A percentile compares a stretch with the other conserved stretches of the same genome.
Conservation (phyloP, 306 rosid genomes). For the Styphnolobium japonicum region DNA sequence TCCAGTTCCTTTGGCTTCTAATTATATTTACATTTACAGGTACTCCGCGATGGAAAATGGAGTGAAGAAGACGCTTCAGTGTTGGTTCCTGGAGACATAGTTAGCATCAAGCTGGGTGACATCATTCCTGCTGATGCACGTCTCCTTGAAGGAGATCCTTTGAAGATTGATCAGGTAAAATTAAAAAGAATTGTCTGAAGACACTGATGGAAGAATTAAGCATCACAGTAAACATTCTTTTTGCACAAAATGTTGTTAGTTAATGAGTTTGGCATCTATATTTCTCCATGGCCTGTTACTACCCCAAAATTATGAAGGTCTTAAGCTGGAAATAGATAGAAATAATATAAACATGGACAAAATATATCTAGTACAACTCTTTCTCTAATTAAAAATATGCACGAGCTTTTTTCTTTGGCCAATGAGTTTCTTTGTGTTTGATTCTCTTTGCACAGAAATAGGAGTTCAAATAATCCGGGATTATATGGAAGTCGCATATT, state of each 20-base stretch:
- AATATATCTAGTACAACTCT: not conserved
- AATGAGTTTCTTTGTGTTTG: not conserved
- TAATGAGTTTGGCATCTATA: not conserved
- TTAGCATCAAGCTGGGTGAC: constrained; percentile 80
- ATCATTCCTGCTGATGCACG: constrained; percentile 77
- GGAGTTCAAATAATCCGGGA: not conserved
- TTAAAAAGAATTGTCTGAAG: not conserved
- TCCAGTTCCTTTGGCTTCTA: not conserved
- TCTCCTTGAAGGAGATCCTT: constrained; percentile 80
- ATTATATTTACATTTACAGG: constrained; percentile 25
- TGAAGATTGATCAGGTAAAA: constrained; percentile 71
- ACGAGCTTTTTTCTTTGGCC: not conserved
- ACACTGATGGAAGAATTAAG: not conserved
- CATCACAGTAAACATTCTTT: not conserved
- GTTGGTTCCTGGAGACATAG: constrained; percentile 77
- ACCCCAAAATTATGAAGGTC: not conserved
- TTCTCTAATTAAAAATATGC: not conserved
- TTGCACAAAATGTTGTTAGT: not conserved
- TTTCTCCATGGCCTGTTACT: not conserved
- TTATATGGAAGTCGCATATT: too few relatives aligned
- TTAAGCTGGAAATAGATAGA: not conserved
- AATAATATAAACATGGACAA: not conserved
- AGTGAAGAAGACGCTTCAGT: constrained; percentile 71
- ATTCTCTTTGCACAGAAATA: not conserved
- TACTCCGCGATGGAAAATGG: constrained; percentile 72